Base-by-base conservation (phyloP, 169 alveolate genomes). In the Plasmodium inui region DNA sequence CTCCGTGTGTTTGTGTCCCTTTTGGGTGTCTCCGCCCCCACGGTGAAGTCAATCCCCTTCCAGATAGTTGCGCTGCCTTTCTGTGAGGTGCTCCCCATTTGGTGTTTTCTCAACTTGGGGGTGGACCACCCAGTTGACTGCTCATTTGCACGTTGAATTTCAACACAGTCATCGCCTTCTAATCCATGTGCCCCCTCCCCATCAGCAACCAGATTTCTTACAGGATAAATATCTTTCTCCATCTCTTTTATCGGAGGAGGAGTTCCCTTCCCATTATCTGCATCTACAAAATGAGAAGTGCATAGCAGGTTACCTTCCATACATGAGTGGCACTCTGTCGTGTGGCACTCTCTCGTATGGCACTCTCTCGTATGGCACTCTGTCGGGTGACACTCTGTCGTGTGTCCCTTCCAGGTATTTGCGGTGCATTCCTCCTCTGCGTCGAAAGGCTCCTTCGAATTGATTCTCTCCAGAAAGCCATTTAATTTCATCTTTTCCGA, bases 401-500 rank as follows among this genome's bases (percentile, higher is more conserved):
- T 57, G 22, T 82, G 80, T 57, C 55, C 81, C 44, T 22, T 34
- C 39, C 28, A 46, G 2, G 17, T 17, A 7, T 80, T 46, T 4
- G 8, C 10, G 22, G 3, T n/a, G 12, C 44, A 46, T 41, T 34
- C 37, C 19, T 19, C 46, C 37, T 41, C 30, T 26, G n/a, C 55
- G 17, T 83, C 70, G 22, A 67, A 34, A 12, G 19, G 1, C 4
- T 30, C 53, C 32, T 39, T 37, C 55, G 83, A 41, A 83, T 83
- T 67, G 70, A 70, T 71, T 14, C 74, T 34, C 55, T 83, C 37
- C 12, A 22, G 53, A 10, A 19, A n/a, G 53, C 28, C 30, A 70
- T 39, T 74, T 50, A 80, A 50, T 70, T 55, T 85, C 39, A 73
- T 85, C 67, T 74, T 85, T n/a, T 85, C 93, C 17, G 93, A 85